Evolutionary conservation across 1,284 basidiomycete genomes (phyloP).

Genomic region (Trametes sp.): DNA sequence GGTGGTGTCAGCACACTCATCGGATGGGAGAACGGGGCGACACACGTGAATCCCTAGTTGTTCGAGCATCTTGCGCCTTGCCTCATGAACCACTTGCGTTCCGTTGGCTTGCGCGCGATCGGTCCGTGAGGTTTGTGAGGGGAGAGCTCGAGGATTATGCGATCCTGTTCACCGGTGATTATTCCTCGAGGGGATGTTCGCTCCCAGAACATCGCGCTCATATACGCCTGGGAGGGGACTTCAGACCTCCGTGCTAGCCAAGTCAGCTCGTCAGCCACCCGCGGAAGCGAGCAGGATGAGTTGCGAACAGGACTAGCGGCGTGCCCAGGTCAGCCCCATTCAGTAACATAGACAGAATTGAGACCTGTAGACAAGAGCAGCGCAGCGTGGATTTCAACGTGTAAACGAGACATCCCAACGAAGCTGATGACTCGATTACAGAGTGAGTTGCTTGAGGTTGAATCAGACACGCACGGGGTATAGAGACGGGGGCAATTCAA

Average conservation of each 20-base stretch:
- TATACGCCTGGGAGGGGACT: background rate
- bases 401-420: too few relatives aligned
- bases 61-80: slow-evolving; percentile 19
- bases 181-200: background rate
- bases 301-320: background rate
- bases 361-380: too few relatives aligned
- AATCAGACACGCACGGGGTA: too few relatives aligned
- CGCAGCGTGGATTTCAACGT: too few relatives aligned
- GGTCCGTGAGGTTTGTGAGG: background rate
- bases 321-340: background rate
- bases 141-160: background rate
- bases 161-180: background rate
- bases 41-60: slow-evolving; percentile 16
- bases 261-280: slow-evolving; percentile 20
- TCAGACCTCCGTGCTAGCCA: background rate
- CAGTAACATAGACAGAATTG: too few relatives aligned
- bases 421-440: too few relatives aligned
- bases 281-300: slow-evolving; percentile 10
- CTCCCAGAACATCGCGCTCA: background rate
- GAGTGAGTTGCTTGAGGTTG: too few relatives aligned
- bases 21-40: background rate
- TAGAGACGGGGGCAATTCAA: too few relatives aligned
- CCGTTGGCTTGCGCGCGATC: background rate
- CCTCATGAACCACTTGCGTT: background rate
- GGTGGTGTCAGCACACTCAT: background rate